Base-by-base conservation (phyloP, 805 yeast species). In the Spathaspora sp. region DNA sequence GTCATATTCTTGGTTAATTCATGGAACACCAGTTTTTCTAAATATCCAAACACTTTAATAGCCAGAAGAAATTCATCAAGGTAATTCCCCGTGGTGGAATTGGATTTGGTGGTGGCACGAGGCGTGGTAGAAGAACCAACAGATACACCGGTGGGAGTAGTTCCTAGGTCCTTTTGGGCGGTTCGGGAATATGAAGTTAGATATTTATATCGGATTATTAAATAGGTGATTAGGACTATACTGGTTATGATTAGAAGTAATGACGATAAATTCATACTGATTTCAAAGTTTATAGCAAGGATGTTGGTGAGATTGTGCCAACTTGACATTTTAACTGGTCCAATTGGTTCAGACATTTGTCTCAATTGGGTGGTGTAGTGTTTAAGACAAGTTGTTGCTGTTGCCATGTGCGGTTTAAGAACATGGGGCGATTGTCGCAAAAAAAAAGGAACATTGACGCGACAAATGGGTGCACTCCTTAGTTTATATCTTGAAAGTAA, bases 1-100 rank as follows among this genome's bases (percentile, higher is more conserved):
- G 89, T 89, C 89, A 93, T 90, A 54, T 87, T 87, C 62, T 88
- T 86, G 2, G 98, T 92, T 59, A 93, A 77, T 61, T 92, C 98
- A 63, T 92, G 96, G 66, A 93, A 92, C 1, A 93, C 97, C 1
- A 89, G 87, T 54, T 86, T 79, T 57, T 93, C 98, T 47, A 93
- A 75, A 66, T 93, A 93, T 1, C 98, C 98, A 72, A 93, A 94
- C 6, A 94, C 87, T 67, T 90, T 91, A 56, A 94, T 89, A 2
- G 97, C 98, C 48, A 89, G 81, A 45, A 93, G 70, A 60, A 93
- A 93, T 64, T 92, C 96, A 65, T 93, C 97, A 49, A 93, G 71
- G 62, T 90, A 92, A 46, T 88, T 85, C 1, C 40, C 17, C 8
- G 86, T 70, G 44, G 80, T 72, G 7, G 78, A 66, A 45, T 80